Conservation (phyloP, 2,329 filamentous ascomycete species). For the Penicillium sp. region DNA sequence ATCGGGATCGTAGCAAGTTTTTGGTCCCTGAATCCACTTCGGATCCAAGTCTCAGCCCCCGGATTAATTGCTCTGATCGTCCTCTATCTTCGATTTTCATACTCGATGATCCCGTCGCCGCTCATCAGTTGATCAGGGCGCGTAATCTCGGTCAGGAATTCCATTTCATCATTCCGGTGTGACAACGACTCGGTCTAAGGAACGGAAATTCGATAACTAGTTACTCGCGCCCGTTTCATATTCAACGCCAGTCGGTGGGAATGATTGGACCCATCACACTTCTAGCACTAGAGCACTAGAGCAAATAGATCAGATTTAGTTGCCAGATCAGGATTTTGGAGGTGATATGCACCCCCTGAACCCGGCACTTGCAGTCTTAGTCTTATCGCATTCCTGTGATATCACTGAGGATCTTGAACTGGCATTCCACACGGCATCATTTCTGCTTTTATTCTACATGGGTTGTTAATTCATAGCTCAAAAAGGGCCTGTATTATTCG, state of each 20-base stretch:
- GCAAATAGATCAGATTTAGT: constrained; percentile 11
- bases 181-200: background rate
- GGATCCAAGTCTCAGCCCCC: constrained; percentile 6
- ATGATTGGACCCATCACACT: constrained; percentile 13
- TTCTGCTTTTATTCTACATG: background rate
- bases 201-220: background rate
- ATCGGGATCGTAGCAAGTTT: constrained; percentile 15
- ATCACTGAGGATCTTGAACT: constrained; percentile 6
- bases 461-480: background rate
- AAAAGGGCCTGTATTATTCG: background rate
- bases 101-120: constrained; percentile 6
- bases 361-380: background rate
- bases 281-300: constrained; percentile 4
- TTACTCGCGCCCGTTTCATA: constrained; percentile 9
- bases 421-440: background rate
- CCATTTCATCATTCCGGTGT: constrained; percentile 3
- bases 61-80: background rate
- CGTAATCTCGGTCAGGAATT: constrained; percentile 2
- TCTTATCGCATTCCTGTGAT: constrained; percentile 12
- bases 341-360: constrained; percentile 1
- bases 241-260: constrained; percentile 1
- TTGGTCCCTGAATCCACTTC: constrained; percentile 13
- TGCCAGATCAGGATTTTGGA: background rate
- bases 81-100: background rate
- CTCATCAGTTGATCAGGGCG: background rate